Conservation (phyloP, 768 basidiomycete genomes). For the Macrolepiota dolichaula region DNA sequence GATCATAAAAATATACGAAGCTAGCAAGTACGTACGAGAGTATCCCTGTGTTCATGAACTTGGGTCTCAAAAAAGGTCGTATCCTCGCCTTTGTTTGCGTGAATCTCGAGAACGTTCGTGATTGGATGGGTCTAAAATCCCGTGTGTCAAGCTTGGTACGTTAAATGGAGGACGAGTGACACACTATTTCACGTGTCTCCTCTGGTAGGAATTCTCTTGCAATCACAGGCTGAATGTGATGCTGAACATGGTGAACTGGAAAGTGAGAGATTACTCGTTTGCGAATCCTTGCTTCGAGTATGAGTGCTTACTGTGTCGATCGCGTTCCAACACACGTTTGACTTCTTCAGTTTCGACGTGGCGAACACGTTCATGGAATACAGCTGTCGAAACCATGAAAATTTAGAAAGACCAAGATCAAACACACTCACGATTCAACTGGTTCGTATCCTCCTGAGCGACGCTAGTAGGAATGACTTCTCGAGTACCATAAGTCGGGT, state of each 20-base stretch:
- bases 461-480: slow-evolving; percentile 18
- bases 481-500: slow-evolving; percentile 9
- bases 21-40: slow-evolving; percentile 17
- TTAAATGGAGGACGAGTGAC: not conserved
- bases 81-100: slow-evolving; percentile 26
- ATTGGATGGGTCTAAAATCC: slow-evolving; percentile 22
- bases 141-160: not conserved
- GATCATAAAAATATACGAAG: not conserved
- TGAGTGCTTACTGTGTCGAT: slow-evolving; percentile 29
- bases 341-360: slow-evolving; percentile 29
- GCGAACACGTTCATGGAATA: slow-evolving; percentile 25
- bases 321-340: slow-evolving; percentile 26
- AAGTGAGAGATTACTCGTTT: not conserved
- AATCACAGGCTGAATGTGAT: slow-evolving; percentile 32
- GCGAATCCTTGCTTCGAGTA: no score
- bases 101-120: slow-evolving; percentile 23
- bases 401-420: not conserved
- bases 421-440: slow-evolving; percentile 19
- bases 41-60: slow-evolving; percentile 24
- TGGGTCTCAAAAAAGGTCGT: slow-evolving; percentile 24
- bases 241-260: slow-evolving; percentile 34
- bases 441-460: slow-evolving; percentile 18
- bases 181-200: slow-evolving; percentile 22
- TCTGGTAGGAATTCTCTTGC: slow-evolving; percentile 24
- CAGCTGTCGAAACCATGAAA: slow-evolving; percentile 17